These are phyloP conservation scores for Lachnellula cervina DNA, from an alignment of 2,329 filamentous ascomycete genomes.

Conservation along the genomic window DNA sequence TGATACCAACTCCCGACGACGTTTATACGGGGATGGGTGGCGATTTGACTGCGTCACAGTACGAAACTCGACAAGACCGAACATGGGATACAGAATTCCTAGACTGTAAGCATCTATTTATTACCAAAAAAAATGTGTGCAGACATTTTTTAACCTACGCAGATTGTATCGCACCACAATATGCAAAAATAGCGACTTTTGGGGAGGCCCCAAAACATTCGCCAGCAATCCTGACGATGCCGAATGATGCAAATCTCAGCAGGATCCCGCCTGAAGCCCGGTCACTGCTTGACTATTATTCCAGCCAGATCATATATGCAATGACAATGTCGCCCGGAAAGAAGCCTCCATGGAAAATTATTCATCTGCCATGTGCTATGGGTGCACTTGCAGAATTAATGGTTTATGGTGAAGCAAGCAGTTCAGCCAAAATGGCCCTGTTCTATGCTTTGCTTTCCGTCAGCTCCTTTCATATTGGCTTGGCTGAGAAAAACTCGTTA, in stretches of 20 bases:
- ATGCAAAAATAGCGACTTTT: background rate
- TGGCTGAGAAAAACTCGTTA: slow-evolving; percentile 1
- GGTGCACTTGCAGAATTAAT: slow-evolving; percentile 12
- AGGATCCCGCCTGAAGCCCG: slow-evolving; percentile 13
- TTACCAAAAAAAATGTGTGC: background rate
- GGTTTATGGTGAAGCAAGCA: slow-evolving; percentile 11
- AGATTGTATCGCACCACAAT: background rate
- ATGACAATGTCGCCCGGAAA: slow-evolving; percentile 12
- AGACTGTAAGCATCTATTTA: background rate
- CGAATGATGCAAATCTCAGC: slow-evolving; percentile 6
- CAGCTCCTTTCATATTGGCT: slow-evolving; percentile 12
- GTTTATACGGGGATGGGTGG: background rate
- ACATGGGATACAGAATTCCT: background rate
- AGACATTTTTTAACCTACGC: background rate
- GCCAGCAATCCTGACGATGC: background rate
- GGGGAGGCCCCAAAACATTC: background rate
- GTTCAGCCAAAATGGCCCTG: slow-evolving; percentile 11
- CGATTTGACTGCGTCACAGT: background rate
- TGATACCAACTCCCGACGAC: background rate
- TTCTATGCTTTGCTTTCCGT: slow-evolving; percentile 14
- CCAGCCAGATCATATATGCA: slow-evolving; percentile 4
- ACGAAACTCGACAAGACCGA: background rate
- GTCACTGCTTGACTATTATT: slow-evolving; percentile 11
- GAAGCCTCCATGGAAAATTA: slow-evolving; percentile 16
- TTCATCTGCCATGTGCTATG: slow-evolving; percentile 17